Evolutionary conservation across 441 rosid genomes (phyloP), one percentile per base, ranked within the genome.

Genomic region (Populus hybrid): DNA sequence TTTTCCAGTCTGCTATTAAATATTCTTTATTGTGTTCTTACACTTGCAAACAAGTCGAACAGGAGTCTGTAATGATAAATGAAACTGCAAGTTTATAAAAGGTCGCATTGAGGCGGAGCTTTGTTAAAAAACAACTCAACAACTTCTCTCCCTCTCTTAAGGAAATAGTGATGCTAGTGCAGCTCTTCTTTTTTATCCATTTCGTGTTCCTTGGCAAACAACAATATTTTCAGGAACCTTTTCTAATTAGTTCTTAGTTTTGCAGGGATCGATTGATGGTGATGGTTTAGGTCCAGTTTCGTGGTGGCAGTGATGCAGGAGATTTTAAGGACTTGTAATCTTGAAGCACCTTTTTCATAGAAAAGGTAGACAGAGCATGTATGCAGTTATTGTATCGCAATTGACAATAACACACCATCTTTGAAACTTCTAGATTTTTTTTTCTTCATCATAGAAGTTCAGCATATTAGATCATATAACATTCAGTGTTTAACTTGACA

Each of bases 241-340:
- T 8, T 59, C 67, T 65, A 29, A 53, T 73, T 61, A 9, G 38
- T 9, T 31, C 56, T 71, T 28, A 5, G 2, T 74, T 76, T 78
- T 78, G 68, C 87, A 94, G 98, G 98, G 97, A 45, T 73, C 87
- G 10, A 40, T 93, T 66, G 89, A 94, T 74, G 80, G 69, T 18
- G 94, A 93, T 74, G 93, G 99, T 75, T 80, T 94, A 71, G 97
- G 97, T n/a, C 94, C 91, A 3, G 84, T 88, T 83, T 85, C 91
- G 18, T 93, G 95, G 97, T 93, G 97, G 97, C 91, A 95, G 97
- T 85, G 84, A 79, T 80, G 80, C 71, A 36, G 75, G 72, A 66
- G 63, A 56, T 20, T 3, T 5, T 9, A 29, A 23, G 66, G 64
- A 59, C 63, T 6, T 63, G 53, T 11, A 69, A 59, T 5, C 40